Evolutionary conservation across 345 rosid genomes (phyloP), one percentile per base, ranked within the genome.

Genomic region (Melastoma malabathricum): DNA sequence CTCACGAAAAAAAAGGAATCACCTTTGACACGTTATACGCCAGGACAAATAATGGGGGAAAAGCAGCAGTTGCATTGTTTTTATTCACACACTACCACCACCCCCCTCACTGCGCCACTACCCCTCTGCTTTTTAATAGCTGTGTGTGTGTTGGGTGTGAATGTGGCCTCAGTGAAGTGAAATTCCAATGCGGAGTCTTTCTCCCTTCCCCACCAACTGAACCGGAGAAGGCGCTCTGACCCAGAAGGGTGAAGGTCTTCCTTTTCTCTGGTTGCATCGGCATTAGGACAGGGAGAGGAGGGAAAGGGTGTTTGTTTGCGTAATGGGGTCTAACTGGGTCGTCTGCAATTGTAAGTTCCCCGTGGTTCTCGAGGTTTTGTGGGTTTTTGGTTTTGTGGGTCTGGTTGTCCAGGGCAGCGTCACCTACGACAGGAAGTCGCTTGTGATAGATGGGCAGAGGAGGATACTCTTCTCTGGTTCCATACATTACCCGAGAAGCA

Each of bases 401-500:
- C 53, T 61, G 55, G 43, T 74, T 56, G 68, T 80, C 45, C 79
- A 77, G 29, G 73, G 90, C 25, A 69, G 51, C 3, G 97, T 89
- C 47, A 75, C 79, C n/a, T 85, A 92, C 56, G 97, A 89, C 70
- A 74, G 87, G 55, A 89, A 83, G 79, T 81, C 97, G 12, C 77
- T 89, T 64, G 34, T 81, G 41, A 83, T 89, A 16, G 77, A 89
- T 74, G 97, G 95, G 16, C 83, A 85, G 52, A 81, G 97, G 57
- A 79, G 87, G 61, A 75, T 89, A 57, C 93, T 89, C 44, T 81
- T 89, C 75, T 89, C 97, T 51, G 97, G 95, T 3, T 89, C 97
- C 23, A 81, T 89, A 63, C 95, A 89, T 70, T 89, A 89, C 60
- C 97, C 97, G 10, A 77, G 97, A 55, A 88, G 94, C 66, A 88